These are phyloP conservation scores for Phaeosphaeriaceae sp. DNA, from an alignment of 2,329 filamentous ascomycete genomes.

Conservation along the genomic window DNA sequence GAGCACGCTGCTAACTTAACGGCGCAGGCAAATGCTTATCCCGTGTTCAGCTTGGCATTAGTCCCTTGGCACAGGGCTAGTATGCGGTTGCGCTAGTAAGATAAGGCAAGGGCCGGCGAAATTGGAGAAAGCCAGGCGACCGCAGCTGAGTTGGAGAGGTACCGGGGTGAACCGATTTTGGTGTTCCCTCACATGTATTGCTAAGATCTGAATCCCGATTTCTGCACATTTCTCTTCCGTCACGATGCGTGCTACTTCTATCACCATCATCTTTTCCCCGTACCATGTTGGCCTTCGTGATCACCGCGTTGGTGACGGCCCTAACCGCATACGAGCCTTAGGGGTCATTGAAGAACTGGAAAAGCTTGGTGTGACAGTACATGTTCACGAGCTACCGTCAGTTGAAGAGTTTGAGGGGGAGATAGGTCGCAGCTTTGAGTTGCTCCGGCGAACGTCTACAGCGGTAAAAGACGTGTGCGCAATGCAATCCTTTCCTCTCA, in stretches of 20 bases:
- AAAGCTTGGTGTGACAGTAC: slow-evolving; percentile 26
- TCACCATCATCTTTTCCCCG: slow-evolving; percentile 32
- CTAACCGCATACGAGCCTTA: slow-evolving; percentile 35
- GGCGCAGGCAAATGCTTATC: no score
- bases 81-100: no score
- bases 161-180: no score
- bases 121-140: no score
- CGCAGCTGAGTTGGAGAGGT: no score
- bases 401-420: slow-evolving; percentile 51
- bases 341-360: slow-evolving; percentile 39
- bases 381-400: slow-evolving; percentile 30
- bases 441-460: slow-evolving; percentile 47
- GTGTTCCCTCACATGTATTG: no score
- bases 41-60: no score
- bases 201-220: no score
- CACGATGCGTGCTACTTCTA: neutral
- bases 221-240: no score
- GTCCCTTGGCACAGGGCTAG: no score
- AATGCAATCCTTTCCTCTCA: slow-evolving; percentile 45
- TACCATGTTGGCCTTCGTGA: slow-evolving; percentile 51
- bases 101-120: no score
- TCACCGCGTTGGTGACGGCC: slow-evolving; percentile 50
- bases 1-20: no score
- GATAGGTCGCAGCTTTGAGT: slow-evolving; percentile 50
- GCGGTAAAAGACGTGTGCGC: slow-evolving; percentile 37